phyloP scores from a whole-genome alignment of 2,329 filamentous ascomycete species.

The Ophiocordyceps camponoti-saundersi region DNA sequence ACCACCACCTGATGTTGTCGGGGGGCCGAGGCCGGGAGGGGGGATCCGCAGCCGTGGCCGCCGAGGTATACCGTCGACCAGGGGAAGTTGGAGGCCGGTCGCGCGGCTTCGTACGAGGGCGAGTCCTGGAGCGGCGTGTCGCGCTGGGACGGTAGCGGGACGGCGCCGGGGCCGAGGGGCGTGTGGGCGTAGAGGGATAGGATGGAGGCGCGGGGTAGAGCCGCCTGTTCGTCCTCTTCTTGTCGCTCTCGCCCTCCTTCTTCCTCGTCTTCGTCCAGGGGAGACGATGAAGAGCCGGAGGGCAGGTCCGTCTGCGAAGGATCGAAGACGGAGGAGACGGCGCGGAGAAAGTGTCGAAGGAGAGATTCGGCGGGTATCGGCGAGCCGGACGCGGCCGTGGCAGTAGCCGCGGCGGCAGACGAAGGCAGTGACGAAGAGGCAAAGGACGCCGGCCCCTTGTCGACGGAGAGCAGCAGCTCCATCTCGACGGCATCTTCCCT shows the following conservation, averaged over 20 bases:
- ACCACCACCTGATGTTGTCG: conserved; percentile 60
- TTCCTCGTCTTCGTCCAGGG: conserved; percentile 4
- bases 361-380: conserved; percentile 20
- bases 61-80: conserved; percentile 61
- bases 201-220: conserved; percentile 16
- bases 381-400: neutral
- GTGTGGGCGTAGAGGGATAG: conserved; percentile 37
- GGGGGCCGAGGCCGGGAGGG: conserved; percentile 31
- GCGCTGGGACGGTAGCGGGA: conserved; percentile 48
- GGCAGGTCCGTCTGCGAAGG: conserved; percentile 13
- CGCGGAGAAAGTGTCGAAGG: conserved; percentile 27
- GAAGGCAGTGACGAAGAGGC: neutral
- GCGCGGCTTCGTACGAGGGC: conserved; percentile 21
- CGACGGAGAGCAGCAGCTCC: conserved; percentile 32
- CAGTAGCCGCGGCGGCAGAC: neutral
- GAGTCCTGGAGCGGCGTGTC: conserved; percentile 31
- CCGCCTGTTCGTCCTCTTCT: neutral
- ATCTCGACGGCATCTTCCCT: conserved; percentile 60
- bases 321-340: conserved; percentile 27
- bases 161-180: conserved; percentile 39
- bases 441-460: neutral
- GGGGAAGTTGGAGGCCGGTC: conserved; percentile 29
- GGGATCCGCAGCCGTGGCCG: conserved; percentile 47
- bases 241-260: neutral
- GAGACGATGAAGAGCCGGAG: conserved; percentile 11